A percentile compares a stretch with the other conserved stretches of the same genome.
These are phyloP conservation scores for Neurospora sp. DNA, from an alignment of 495 filamentous ascomycete genomes.

Conservation along the genomic window DNA sequence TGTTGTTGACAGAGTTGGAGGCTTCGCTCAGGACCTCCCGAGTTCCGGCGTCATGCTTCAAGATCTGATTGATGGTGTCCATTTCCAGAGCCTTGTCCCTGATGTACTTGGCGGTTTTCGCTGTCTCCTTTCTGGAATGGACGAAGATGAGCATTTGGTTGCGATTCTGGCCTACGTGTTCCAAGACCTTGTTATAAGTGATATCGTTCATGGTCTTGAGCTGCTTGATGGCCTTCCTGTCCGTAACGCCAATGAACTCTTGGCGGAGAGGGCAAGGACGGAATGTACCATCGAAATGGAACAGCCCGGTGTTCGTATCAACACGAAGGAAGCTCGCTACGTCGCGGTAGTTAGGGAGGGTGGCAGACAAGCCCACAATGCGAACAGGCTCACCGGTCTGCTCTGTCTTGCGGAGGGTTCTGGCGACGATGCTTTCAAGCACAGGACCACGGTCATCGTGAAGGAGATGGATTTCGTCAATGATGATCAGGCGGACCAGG, in stretches of 20 bases:
- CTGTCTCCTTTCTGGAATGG: slow-evolving; percentile 94
- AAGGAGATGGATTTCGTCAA: slow-evolving; percentile 95
- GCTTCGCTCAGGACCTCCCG: slow-evolving; percentile 80
- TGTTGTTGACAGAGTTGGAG: slow-evolving; percentile 70
- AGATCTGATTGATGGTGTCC: slow-evolving; percentile 93
- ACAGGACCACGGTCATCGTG: slow-evolving; percentile 97
- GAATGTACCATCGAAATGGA: slow-evolving; percentile 94
- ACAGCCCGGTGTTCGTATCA: slow-evolving; percentile 73
- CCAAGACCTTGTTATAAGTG: slow-evolving; percentile 92
- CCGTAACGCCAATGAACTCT: slow-evolving; percentile 95
- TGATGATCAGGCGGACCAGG: slow-evolving; percentile 86
- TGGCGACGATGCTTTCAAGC: slow-evolving; percentile 89
- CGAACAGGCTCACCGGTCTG: slow-evolving; percentile 87
- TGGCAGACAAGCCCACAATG: slow-evolving; percentile 87
- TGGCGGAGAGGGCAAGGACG: slow-evolving; percentile 88
- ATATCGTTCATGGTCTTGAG: slow-evolving; percentile 99
- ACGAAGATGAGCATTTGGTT: slow-evolving; percentile 99
- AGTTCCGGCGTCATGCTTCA: slow-evolving; percentile 87
- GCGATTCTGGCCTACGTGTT: slow-evolving; percentile 81
- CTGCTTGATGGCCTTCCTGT: slow-evolving; percentile 98
- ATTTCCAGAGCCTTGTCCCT: slow-evolving; percentile 89
- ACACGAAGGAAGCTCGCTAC: slow-evolving; percentile 93
- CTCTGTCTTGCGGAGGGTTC: slow-evolving; percentile 86
- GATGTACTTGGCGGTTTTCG: slow-evolving; percentile 93
- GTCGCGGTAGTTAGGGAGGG: slow-evolving; percentile 92